These are phyloP conservation scores for Trametes cinnabarina DNA, from an alignment of 768 basidiomycete species.

Conservation along the genomic window DNA sequence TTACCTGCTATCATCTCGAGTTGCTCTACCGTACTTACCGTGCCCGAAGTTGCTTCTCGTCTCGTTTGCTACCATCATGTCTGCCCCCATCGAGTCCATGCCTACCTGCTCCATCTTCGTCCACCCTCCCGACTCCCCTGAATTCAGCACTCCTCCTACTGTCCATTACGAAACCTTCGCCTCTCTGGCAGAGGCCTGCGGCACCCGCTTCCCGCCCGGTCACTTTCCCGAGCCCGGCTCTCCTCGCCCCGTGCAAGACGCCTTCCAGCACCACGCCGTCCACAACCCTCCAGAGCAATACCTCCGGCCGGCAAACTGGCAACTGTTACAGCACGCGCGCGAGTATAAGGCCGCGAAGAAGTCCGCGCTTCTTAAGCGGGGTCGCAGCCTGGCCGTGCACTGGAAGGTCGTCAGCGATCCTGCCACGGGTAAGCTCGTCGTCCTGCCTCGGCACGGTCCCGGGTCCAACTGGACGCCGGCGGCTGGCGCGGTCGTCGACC, in stretches of 20 bases:
- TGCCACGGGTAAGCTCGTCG: neutral
- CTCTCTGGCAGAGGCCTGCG: neutral
- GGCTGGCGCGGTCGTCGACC: too few species aligned
- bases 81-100: neutral
- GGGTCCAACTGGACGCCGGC: too few species aligned
- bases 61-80: neutral
- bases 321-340: neutral
- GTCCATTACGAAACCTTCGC: neutral
- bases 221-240: neutral
- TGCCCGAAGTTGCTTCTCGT: neutral
- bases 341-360: neutral
- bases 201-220: neutral
- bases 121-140: neutral
- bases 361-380: neutral
- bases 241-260: neutral
- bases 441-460: neutral
- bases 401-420: neutral
- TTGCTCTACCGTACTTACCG: too few species aligned
- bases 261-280: neutral
- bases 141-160: neutral
- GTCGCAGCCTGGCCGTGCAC: slow-evolving; percentile 1
- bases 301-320: neutral
- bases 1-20: neutral
- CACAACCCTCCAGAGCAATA: neutral
- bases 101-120: slow-evolving; percentile 1